Conservation (phyloP, 805 yeast genomes). For the Metschnikowia henanensis region DNA sequence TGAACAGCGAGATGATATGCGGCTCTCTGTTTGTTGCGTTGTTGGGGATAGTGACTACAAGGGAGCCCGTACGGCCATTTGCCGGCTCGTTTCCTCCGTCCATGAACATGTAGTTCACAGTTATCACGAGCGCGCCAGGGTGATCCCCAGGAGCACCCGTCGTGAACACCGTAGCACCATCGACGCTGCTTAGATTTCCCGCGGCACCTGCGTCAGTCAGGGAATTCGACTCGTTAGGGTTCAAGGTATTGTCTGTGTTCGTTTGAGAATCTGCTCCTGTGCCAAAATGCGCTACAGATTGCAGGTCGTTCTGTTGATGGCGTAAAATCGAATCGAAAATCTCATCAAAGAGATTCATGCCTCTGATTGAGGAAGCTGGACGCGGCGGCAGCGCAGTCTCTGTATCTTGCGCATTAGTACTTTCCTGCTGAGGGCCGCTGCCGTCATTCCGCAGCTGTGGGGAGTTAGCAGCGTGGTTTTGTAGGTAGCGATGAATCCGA, state of each 20-base stretch:
- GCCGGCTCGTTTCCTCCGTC: conserved; percentile 43
- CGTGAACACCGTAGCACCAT: conserved; percentile 8
- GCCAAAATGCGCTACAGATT: background rate
- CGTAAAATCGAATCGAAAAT: conserved; percentile 16
- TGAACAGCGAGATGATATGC: conserved; percentile 57
- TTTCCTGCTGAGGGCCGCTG: background rate
- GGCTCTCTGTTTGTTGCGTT: conserved; percentile 59
- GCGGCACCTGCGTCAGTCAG: background rate
- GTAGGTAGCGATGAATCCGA: conserved; percentile 3
- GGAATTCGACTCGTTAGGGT: background rate
- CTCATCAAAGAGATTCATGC: conserved; percentile 12
- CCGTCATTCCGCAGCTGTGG: background rate
- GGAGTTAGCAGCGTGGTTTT: background rate
- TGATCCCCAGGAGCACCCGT: conserved; percentile 15
- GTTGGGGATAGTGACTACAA: conserved; percentile 67
- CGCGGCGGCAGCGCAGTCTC: background rate
- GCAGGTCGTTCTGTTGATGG: background rate
- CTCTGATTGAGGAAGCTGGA: background rate
- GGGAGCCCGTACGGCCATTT: conserved; percentile 50
- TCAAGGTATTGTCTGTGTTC: background rate
- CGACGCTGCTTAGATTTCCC: conserved; percentile 2
- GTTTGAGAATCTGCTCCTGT: background rate
- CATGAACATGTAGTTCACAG: conserved; percentile 45
- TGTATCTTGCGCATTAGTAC: background rate
- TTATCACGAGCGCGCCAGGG: conserved; percentile 39